Evolutionary conservation across 2,329 filamentous ascomycete genomes (phyloP).

Genomic region (Ophiostoma novo-ulmi): DNA sequence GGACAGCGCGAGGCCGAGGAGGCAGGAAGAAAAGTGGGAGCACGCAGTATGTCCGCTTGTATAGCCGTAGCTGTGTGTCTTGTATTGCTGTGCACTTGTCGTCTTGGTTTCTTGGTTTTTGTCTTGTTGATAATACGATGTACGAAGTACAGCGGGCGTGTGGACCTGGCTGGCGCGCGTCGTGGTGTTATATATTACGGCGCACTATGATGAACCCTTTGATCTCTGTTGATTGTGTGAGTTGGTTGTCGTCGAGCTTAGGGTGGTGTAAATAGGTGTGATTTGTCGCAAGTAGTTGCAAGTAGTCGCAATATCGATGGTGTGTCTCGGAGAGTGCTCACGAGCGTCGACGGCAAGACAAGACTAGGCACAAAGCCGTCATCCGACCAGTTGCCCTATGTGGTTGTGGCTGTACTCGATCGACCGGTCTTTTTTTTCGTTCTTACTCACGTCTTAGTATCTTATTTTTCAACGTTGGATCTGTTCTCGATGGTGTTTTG

Average conservation of each 20-base stretch:
- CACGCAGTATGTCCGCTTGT: constrained; percentile 5
- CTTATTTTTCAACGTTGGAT: background rate
- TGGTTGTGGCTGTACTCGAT: background rate
- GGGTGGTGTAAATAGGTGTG: background rate
- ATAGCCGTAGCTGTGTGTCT: constrained; percentile 5
- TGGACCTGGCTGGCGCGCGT: too few relatives aligned
- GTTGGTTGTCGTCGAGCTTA: background rate
- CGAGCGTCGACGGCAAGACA: background rate
- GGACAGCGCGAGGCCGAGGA: background rate
- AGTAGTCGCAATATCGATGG: background rate
- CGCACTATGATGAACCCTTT: background rate
- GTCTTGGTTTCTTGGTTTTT: constrained; percentile 5
- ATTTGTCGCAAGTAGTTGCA: too few relatives aligned
- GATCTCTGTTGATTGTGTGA: background rate
- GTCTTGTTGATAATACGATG: background rate
- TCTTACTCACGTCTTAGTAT: background rate
- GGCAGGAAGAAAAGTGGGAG: constrained; percentile 10
- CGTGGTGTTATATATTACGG: too few relatives aligned
- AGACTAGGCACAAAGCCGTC: constrained; percentile 10
- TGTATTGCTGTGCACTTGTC: background rate
- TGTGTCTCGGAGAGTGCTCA: constrained; percentile 17
- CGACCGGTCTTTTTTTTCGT: background rate
- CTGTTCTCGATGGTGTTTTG: background rate
- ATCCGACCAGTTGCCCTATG: constrained; percentile 21
- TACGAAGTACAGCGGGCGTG: background rate